Conservation (phyloP, 768 basidiomycete genomes). For the Pleurotus sapidus region DNA sequence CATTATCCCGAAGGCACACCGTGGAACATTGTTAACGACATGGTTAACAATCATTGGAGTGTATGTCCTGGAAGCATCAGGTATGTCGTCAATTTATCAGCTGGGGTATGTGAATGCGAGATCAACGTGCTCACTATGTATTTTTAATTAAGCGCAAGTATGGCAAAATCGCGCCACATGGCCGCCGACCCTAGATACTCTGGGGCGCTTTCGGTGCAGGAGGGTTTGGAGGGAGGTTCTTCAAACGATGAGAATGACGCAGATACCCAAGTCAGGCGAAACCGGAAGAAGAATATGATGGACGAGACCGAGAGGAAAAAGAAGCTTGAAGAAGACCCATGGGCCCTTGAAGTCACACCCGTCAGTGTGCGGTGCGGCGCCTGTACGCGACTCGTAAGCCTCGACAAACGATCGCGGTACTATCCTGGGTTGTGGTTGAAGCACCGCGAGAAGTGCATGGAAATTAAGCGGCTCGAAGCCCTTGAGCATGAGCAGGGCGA, state of each 20-base stretch:
- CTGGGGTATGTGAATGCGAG: too few relatives aligned
- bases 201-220: background rate
- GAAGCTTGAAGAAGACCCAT: conserved; percentile 16
- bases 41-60: conserved; percentile 11
- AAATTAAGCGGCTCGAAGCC: conserved; percentile 11
- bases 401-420: conserved; percentile 18
- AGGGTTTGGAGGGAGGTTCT: conserved; percentile 2
- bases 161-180: conserved; percentile 6
- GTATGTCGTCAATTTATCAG: background rate
- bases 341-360: conserved; percentile 16
- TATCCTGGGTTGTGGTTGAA: conserved; percentile 21
- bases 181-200: conserved; percentile 1
- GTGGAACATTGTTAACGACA: conserved; percentile 9
- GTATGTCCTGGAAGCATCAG: conserved; percentile 11
- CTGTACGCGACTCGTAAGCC: conserved; percentile 13
- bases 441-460: conserved; percentile 16
- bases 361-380: conserved; percentile 17
- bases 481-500: conserved; percentile 6
- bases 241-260: conserved; percentile 5
- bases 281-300: conserved; percentile 14
- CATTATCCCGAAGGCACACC: conserved; percentile 10
- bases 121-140: background rate
- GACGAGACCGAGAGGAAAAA: conserved; percentile 8
- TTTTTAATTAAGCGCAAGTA: background rate
- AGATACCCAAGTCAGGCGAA: background rate